These are phyloP conservation scores for Hirschfeldia incana DNA, from an alignment of 345 rosid species.

Conservation along the genomic window DNA sequence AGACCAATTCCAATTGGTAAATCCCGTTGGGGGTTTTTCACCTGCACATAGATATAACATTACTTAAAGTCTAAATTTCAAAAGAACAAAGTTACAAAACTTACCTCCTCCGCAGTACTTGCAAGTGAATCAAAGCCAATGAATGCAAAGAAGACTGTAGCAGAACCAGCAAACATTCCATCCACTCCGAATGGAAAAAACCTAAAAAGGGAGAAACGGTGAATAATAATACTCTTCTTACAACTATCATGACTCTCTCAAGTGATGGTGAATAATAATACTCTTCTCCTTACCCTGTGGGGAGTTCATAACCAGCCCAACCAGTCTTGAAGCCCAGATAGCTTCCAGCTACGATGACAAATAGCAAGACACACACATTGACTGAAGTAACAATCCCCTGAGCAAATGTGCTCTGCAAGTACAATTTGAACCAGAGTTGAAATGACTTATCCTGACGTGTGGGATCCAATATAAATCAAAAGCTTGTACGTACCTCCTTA, in stretches of 20 bases:
- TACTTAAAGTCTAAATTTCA: neutral
- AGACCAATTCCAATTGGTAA: slow-evolving; percentile 91
- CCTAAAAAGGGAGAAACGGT: slow-evolving; percentile 36
- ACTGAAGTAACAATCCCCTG: slow-evolving; percentile 77
- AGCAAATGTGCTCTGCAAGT: slow-evolving; percentile 79
- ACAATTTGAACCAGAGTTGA: neutral
- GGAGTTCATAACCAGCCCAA: slow-evolving; percentile 90
- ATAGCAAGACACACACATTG: slow-evolving; percentile 79
- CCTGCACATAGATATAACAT: slow-evolving; percentile 50
- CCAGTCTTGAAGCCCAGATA: slow-evolving; percentile 91
- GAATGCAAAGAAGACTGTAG: slow-evolving; percentile 90
- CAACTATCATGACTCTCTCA: neutral
- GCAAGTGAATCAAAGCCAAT: slow-evolving; percentile 98
- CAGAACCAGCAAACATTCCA: slow-evolving; percentile 99
- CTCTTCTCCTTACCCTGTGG: slow-evolving; percentile 67
- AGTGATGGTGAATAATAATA: neutral
- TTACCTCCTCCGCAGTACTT: slow-evolving; percentile 98
- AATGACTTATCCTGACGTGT: neutral
- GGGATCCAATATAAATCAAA: neutral
- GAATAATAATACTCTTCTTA: neutral
- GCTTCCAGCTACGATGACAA: slow-evolving; percentile 80
- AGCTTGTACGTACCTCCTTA: slow-evolving; percentile 67
- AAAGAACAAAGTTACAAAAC: too few relatives aligned
- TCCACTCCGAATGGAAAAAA: slow-evolving; percentile 89
- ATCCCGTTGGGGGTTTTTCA: slow-evolving; percentile 96